These are phyloP conservation scores for Poterioochromonas sp. DNA, from an alignment of 352 stramenopile genomes.

Conservation along the genomic window DNA sequence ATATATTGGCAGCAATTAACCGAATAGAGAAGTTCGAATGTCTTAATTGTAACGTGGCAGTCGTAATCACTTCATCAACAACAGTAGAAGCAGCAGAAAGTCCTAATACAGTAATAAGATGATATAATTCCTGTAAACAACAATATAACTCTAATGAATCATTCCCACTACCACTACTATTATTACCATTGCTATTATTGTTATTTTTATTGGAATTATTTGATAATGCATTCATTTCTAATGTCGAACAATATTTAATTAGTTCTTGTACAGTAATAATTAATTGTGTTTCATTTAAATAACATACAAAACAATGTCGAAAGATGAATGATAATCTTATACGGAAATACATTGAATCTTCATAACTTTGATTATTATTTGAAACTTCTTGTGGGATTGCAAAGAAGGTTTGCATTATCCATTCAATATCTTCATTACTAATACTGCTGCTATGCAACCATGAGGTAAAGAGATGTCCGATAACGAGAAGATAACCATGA, in stretches of 20 bases:
- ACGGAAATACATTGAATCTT: neutral
- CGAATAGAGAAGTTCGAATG: constrained; percentile 1
- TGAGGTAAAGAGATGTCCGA: neutral
- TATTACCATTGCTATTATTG: too few relatives aligned
- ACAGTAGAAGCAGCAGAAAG: too few relatives aligned
- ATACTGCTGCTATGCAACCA: neutral
- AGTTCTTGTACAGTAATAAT: neutral
- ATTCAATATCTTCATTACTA: neutral
- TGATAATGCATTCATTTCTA: neutral
- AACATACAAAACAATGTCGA: neutral
- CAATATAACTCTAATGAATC: too few relatives aligned
- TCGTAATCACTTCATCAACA: neutral
- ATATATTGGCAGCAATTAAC: neutral
- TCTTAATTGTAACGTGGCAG: neutral
- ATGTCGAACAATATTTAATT: neutral
- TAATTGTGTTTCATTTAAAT: neutral
- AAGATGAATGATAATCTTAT: neutral
- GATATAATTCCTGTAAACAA: too few relatives aligned
- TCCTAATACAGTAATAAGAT: too few relatives aligned
- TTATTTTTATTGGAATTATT: too few relatives aligned
- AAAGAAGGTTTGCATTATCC: neutral
- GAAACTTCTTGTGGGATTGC: neutral
- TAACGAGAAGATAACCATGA: neutral
- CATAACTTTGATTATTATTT: neutral
- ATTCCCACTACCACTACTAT: too few relatives aligned